A percentile compares a stretch with the other conserved stretches of the same genome.
Evolutionary conservation across 192 early-diverging fungal species (phyloP).

Genomic region (Kappamyces sp.): DNA sequence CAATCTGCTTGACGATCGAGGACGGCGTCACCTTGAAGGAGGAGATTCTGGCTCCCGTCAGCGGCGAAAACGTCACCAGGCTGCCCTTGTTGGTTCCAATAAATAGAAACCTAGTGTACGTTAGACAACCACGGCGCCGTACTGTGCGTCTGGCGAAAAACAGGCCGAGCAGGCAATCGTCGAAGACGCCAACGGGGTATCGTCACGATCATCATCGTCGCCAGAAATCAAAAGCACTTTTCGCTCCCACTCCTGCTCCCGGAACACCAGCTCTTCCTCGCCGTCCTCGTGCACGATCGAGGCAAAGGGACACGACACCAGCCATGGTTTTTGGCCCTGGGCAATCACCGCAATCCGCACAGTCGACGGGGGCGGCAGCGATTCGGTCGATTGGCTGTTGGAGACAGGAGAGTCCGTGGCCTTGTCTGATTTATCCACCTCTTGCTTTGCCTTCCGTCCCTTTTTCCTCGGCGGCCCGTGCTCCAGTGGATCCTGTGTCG

Average conservation of each 20-base stretch:
- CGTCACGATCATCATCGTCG: neutral
- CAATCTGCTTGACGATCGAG: constrained; percentile 7
- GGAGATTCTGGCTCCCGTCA: constrained; percentile 1
- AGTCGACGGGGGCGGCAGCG: too few species aligned
- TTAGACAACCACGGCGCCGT: neutral
- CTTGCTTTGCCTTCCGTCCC: too few species aligned
- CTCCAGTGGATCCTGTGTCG: neutral
- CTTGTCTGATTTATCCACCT: too few species aligned
- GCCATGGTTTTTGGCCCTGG: too few species aligned
- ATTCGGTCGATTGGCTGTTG: too few species aligned
- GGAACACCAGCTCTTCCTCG: neutral
- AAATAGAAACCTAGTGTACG: constrained; percentile 28
- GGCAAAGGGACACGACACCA: too few species aligned
- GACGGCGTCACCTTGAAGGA: neutral
- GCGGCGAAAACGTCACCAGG: constrained; percentile 53
- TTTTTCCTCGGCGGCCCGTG: too few species aligned
- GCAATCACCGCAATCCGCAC: too few species aligned
- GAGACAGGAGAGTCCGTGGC: too few species aligned
- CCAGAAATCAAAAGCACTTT: neutral
- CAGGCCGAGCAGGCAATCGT: neutral
- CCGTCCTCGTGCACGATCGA: neutral
- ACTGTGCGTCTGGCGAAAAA: constrained; percentile 31
- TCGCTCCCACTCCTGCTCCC: neutral
- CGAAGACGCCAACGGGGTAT: neutral
- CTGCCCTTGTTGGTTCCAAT: constrained; percentile 64